Conservation (phyloP, 1,139 yeast species). For the Pichia sp. region DNA sequence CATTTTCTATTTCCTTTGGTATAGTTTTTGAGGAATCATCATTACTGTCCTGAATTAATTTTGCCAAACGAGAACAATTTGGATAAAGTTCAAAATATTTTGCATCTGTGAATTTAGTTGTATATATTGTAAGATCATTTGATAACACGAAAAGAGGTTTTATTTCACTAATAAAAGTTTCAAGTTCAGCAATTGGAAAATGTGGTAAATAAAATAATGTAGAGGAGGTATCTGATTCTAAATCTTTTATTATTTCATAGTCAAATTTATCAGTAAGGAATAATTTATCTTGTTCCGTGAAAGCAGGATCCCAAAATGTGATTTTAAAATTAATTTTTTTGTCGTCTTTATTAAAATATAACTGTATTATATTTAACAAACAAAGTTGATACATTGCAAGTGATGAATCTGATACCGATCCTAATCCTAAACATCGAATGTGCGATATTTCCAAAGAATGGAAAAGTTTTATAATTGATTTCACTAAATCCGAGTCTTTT, state of each 20-base stretch:
- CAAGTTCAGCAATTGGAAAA: constrained; percentile 42
- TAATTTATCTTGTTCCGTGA: constrained; percentile 32
- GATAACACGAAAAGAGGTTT: constrained; percentile 38
- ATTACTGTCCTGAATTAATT: constrained; percentile 4
- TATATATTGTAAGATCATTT: constrained; percentile 42
- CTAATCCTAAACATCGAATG: constrained; percentile 30
- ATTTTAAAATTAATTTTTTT: constrained; percentile 16
- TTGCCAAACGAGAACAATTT: constrained; percentile 30
- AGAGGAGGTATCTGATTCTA: not conserved
- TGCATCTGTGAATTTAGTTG: constrained; percentile 35
- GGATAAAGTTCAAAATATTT: constrained; percentile 37
- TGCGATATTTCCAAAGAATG: not conserved
- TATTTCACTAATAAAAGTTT: constrained; percentile 28
- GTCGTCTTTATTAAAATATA: constrained; percentile 6
- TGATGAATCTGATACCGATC: constrained; percentile 22
- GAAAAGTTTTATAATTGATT: not conserved
- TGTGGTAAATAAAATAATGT: constrained; percentile 45
- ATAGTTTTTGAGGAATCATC: constrained; percentile 6
- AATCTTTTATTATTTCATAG: constrained; percentile 27
- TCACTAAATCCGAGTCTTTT: not conserved
- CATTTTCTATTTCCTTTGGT: constrained; percentile 18
- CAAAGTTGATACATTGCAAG: constrained; percentile 28
- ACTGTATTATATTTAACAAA: constrained; percentile 18
- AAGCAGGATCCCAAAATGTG: constrained; percentile 45
- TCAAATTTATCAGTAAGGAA: constrained; percentile 25